These are phyloP conservation scores for Barbatosphaeria neglecta DNA, from an alignment of 495 filamentous ascomycete genomes.

Conservation along the genomic window DNA sequence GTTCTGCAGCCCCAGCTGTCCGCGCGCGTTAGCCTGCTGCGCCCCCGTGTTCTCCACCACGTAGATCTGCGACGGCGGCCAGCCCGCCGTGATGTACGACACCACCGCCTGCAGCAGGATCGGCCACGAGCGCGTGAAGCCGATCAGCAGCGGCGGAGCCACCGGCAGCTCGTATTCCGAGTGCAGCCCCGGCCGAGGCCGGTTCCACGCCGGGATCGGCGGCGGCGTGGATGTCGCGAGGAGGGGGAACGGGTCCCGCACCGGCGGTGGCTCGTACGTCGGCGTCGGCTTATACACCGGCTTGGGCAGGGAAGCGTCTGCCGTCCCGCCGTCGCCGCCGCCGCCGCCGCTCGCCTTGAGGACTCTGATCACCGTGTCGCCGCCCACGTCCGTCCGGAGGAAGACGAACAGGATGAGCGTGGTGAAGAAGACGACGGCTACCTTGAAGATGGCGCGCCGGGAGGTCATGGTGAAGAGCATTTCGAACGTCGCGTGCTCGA, in stretches of 20 bases:
- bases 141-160: slow-evolving; percentile 44
- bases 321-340: too few relatives aligned
- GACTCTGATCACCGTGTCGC: too few relatives aligned
- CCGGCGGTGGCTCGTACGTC: slow-evolving; percentile 19
- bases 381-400: too few relatives aligned
- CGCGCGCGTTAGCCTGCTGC: slow-evolving; percentile 41
- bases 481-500: too few relatives aligned
- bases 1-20: slow-evolving; percentile 43
- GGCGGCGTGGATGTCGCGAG: slow-evolving; percentile 23
- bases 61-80: slow-evolving; percentile 49
- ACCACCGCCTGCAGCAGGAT: slow-evolving; percentile 48
- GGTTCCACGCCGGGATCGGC: slow-evolving; percentile 32
- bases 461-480: too few relatives aligned
- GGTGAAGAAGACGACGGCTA: too few relatives aligned
- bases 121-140: slow-evolving; percentile 49
- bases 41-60: slow-evolving; percentile 54
- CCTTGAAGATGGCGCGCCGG: too few relatives aligned
- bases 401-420: too few relatives aligned
- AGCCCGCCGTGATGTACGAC: slow-evolving; percentile 48
- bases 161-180: slow-evolving; percentile 22
- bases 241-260: slow-evolving; percentile 26
- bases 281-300: slow-evolving; percentile 25
- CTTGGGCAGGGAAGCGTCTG: too few relatives aligned
- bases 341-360: too few relatives aligned
- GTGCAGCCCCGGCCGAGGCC: slow-evolving; percentile 17